phyloP scores from a whole-genome alignment of 345 rosid species.

The Physaria fendleri region DNA sequence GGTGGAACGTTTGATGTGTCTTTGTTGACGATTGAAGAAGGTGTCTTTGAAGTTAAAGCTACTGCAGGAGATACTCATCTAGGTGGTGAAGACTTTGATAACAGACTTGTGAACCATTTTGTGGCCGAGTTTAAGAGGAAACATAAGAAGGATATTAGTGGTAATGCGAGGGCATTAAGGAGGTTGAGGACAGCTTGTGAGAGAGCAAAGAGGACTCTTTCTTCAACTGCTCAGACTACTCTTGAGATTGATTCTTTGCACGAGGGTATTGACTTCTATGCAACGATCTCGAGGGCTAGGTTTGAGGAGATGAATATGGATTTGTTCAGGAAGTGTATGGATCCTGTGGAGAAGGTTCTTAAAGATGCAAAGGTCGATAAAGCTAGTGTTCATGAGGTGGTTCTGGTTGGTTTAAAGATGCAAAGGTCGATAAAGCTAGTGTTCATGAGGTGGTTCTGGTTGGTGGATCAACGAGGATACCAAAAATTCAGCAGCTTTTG shows the following conservation, averaged over 20 bases:
- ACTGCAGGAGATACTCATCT: conserved; percentile 71
- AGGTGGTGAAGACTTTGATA: conserved; percentile 71
- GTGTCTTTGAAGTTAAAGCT: conserved; percentile 64
- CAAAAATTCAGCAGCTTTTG: conserved; percentile 40
- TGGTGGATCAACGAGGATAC: conserved; percentile 46
- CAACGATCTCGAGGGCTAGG: conserved; percentile 39
- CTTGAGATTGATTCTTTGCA: conserved; percentile 43
- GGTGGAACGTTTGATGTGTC: conserved; percentile 79
- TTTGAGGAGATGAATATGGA: conserved; percentile 52
- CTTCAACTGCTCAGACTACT: conserved; percentile 42
- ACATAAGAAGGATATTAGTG: conserved; percentile 57
- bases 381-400: no score
- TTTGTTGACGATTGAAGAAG: conserved; percentile 58
- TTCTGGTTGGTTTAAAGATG: no score
- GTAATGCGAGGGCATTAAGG: conserved; percentile 60
- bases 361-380: no score
- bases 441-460: conserved; percentile 42
- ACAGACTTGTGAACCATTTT: conserved; percentile 63
- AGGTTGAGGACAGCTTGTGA: conserved; percentile 69
- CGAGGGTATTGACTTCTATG: conserved; percentile 40
- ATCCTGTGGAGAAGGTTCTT: conserved; percentile 45
- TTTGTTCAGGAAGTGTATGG: conserved; percentile 41
- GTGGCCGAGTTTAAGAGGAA: conserved; percentile 63
- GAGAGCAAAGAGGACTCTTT: conserved; percentile 65
- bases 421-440: conserved; percentile 32